Percentiles rank a stretch among this genome's conserved stretches.
Conservation (phyloP, 2,329 filamentous ascomycete species). For the Pseudogymnoascus destructans region DNA sequence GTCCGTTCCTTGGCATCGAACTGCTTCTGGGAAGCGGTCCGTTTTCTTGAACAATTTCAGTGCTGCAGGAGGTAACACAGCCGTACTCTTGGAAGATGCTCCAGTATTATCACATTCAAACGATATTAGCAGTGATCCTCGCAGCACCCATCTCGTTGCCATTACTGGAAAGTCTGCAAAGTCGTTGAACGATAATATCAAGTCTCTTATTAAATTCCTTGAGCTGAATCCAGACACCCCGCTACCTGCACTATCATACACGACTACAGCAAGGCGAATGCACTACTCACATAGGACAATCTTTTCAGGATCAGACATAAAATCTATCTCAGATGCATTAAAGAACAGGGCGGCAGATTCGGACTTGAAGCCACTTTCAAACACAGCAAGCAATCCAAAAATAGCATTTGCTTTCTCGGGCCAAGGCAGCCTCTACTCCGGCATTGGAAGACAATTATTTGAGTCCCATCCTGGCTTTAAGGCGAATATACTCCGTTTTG, state of each 20-base stretch:
- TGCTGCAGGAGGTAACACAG: constrained; percentile 19
- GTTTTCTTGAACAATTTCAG: constrained; percentile 38
- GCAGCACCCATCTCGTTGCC: constrained; percentile 30
- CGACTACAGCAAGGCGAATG: constrained; percentile 32
- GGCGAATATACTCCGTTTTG: not conserved
- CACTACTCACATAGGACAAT: constrained; percentile 44
- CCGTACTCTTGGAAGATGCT: constrained; percentile 18
- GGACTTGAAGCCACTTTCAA: constrained; percentile 30
- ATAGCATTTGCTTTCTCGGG: constrained; percentile 21
- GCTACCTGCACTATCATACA: constrained; percentile 14
- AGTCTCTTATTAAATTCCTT: constrained; percentile 17
- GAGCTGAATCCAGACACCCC: constrained; percentile 15
- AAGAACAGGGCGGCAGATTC: constrained; percentile 27
- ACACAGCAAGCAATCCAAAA: not conserved
- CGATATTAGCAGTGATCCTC: constrained; percentile 26
- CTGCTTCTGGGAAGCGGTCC: constrained; percentile 28
- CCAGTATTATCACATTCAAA: constrained; percentile 5
- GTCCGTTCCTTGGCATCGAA: constrained; percentile 19
- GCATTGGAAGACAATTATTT: constrained; percentile 4
- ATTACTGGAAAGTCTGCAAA: constrained; percentile 33
- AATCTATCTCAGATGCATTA: not conserved
- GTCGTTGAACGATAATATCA: constrained; percentile 20
- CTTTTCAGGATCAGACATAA: constrained; percentile 30
- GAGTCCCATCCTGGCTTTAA: constrained; percentile 26
- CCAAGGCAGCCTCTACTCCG: constrained; percentile 28